Evolutionary conservation across 2,329 filamentous ascomycete genomes (phyloP).

Genomic region (Periconia macrospinosa): DNA sequence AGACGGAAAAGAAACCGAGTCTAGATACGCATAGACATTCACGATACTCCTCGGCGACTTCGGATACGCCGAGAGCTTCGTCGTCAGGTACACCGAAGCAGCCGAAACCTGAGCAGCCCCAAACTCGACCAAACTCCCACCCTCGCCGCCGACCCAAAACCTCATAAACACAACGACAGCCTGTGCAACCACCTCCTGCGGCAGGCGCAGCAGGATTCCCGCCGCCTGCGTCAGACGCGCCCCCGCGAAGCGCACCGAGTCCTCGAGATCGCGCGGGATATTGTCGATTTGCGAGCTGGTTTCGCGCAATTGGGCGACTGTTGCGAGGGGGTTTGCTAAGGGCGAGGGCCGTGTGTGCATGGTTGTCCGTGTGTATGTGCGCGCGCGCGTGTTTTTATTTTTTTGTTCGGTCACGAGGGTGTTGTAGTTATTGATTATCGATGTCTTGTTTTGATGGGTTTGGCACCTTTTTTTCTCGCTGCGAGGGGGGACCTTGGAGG

Average conservation of each 20-base stretch:
- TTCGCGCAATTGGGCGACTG: conserved; percentile 67
- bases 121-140: conserved; percentile 54
- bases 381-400: not conserved
- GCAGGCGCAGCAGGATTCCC: conserved; percentile 78
- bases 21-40: conserved; percentile 82
- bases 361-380: not conserved
- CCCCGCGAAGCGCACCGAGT: conserved; percentile 70
- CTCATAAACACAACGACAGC: conserved; percentile 81
- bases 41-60: conserved; percentile 77
- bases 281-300: conserved; percentile 58
- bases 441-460: too few species aligned
- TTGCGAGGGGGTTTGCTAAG: conserved; percentile 71
- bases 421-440: too few species aligned
- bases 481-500: too few species aligned
- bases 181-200: conserved; percentile 82
- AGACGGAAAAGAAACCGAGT: conserved; percentile 63
- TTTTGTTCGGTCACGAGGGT: not conserved
- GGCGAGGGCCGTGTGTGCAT: conserved; percentile 32
- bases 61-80: conserved; percentile 79
- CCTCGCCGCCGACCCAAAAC: conserved; percentile 70
- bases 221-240: conserved; percentile 76
- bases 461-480: too few species aligned
- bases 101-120: conserved; percentile 73
- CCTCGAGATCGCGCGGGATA: conserved; percentile 69
- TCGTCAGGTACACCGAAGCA: conserved; percentile 75